Percentiles rank a stretch among this genome's conserved stretches.
Evolutionary conservation across 805 yeast genomes (phyloP).

Genomic region (Saccharomycodes ludwigii): DNA sequence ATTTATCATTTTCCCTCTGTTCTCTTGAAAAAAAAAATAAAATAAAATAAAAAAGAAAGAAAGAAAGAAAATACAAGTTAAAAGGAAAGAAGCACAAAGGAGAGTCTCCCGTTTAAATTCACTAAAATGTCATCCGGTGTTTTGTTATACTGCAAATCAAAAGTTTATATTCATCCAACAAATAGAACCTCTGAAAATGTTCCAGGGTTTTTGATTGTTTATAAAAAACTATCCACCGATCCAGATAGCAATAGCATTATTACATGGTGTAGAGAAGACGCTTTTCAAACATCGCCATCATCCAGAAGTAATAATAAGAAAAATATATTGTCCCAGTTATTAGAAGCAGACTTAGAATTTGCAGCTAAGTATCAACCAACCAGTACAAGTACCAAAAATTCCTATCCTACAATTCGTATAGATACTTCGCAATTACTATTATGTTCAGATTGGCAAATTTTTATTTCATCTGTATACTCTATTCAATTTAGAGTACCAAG

Average conservation of each 20-base stretch:
- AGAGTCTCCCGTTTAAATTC: not conserved
- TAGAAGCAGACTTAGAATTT: not conserved
- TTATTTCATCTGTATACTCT: slow-evolving; percentile 38
- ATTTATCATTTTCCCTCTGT: too few relatives aligned
- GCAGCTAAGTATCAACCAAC: too few relatives aligned
- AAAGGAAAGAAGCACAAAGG: not conserved
- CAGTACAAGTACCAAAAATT: too few relatives aligned
- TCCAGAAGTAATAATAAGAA: too few relatives aligned
- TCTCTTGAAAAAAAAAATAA: slow-evolving; percentile 1
- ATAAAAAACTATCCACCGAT: slow-evolving; percentile 32
- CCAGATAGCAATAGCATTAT: slow-evolving; percentile 45
- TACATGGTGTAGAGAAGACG: too few relatives aligned
- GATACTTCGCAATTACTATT: slow-evolving; percentile 17
- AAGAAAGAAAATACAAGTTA: not conserved
- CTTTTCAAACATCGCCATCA: too few relatives aligned
- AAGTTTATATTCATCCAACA: slow-evolving; percentile 79
- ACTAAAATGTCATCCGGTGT: slow-evolving; percentile 10
- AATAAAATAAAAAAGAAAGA: slow-evolving; percentile 2
- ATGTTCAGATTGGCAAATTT: slow-evolving; percentile 7
- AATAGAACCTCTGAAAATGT: slow-evolving; percentile 62
- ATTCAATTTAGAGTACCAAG: slow-evolving; percentile 78
- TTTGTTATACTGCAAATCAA: slow-evolving; percentile 39
- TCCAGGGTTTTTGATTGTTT: slow-evolving; percentile 59
- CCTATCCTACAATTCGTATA: too few relatives aligned
- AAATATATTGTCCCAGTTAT: too few relatives aligned